Evolutionary conservation across 108 stramenopile genomes (phyloP), one percentile per base, ranked within the genome.

Genomic region (Fragilaria crotonensis): DNA sequence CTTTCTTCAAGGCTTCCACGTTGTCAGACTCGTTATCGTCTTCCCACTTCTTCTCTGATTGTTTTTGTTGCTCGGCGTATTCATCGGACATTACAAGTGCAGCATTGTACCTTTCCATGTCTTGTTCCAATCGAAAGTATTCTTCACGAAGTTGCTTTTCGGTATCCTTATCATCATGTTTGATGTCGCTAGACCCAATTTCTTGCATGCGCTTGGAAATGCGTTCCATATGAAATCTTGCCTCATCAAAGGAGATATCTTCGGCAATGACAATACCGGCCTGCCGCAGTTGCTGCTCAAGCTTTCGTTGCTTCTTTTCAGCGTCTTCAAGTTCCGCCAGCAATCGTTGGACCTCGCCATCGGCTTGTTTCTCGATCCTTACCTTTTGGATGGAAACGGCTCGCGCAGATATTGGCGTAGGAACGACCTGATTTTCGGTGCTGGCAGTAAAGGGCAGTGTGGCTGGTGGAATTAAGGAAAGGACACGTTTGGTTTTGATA

Each of bases 121-220:
- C 75, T 57, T 77, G 80, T 57, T 81, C 80, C 17, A 81, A 66
- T 62, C 74, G 74, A 55, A 77, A 81, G 45, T 81, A 81, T 48
- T 81, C 80, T 53, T 81, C 80, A 5, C 80, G 72, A 14, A 81
- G 63, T 36, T 56, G 49, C 26, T 71, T 74, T 57, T 81, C 73
- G 22, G 67, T 73, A n/a, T 79, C 73, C 27, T 79, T 79, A 52
- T 75, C 78, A 30, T 70, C 62, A 65, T 66, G 68, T 62, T n/a
- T n/a, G 4, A 72, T 71, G 59, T 81, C 76, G 57, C 65, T 67
- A 11, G 72, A 68, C 41, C 76, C 76, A 45, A 81, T 81, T 71
- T 54, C 80, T n/a, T 60, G 52, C 80, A 81, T 77, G 60, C 80
- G 62, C 49, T 67, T 71, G 48, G 74, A 72, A 41, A 81, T 81